Percentiles rank a stretch among this genome's conserved stretches.
Evolutionary conservation across 176 grass and related monocot species (phyloP).

Genomic region (Stipa capillata): DNA sequence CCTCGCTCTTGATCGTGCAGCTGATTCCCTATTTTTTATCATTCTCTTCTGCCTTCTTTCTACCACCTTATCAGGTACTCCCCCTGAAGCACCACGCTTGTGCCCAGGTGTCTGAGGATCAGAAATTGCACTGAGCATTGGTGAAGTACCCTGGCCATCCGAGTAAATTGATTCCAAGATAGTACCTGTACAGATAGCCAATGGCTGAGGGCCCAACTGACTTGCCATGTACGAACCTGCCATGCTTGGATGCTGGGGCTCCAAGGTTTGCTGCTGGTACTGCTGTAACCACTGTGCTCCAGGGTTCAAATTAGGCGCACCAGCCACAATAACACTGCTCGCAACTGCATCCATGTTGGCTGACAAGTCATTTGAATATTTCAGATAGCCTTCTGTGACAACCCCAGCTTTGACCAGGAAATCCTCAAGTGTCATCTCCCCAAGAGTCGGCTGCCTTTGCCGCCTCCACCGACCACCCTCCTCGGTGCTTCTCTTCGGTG

Average conservation of each 20-base stretch:
- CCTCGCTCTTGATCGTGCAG: slow-evolving; percentile 92
- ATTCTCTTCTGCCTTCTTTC: slow-evolving; percentile 98
- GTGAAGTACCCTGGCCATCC: slow-evolving; percentile 23
- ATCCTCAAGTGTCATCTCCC: slow-evolving; percentile 91
- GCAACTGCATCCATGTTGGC: slow-evolving; percentile 14
- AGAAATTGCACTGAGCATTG: slow-evolving; percentile 34
- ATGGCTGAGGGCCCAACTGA: slow-evolving; percentile 28
- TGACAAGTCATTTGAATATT: slow-evolving; percentile 26
- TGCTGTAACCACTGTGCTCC: slow-evolving; percentile 35
- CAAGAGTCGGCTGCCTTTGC: slow-evolving; percentile 42
- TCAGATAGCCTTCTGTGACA: slow-evolving; percentile 38
- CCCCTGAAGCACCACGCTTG: slow-evolving; percentile 34
- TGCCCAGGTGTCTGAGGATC: slow-evolving; percentile 41
- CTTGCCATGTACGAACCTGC: slow-evolving; percentile 24
- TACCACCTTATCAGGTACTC: slow-evolving; percentile 49
- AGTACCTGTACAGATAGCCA: slow-evolving; percentile 19
- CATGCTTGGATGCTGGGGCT: slow-evolving; percentile 20
- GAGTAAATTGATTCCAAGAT: slow-evolving; percentile 37
- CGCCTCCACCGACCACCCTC: background rate
- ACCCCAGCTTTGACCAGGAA: slow-evolving; percentile 90
- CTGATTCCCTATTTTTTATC: slow-evolving; percentile 98
- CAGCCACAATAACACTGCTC: slow-evolving; percentile 8
- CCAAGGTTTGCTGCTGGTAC: slow-evolving; percentile 30
- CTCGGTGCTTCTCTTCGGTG: slow-evolving; percentile 2
- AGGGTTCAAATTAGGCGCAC: slow-evolving; percentile 16